Conservation (phyloP, 163 green algal genomes). For the Trebouxia gelatinosa region DNA sequence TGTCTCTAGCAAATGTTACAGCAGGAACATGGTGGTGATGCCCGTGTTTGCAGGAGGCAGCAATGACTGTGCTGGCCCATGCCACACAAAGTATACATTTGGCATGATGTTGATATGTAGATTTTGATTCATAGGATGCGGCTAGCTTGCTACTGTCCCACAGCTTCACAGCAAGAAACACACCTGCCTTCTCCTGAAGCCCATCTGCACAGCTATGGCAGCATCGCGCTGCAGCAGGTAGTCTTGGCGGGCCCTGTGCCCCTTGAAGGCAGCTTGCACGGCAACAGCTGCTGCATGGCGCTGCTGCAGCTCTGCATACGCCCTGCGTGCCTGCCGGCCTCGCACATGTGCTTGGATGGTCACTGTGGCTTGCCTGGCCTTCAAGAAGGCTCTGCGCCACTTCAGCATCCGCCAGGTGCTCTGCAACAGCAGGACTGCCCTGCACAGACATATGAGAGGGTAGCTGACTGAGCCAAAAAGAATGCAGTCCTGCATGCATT, state of each 20-base stretch:
- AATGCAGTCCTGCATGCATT: too few species aligned
- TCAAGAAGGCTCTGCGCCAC: conserved; percentile 47
- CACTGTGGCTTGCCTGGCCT: conserved; percentile 44
- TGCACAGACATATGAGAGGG: background rate
- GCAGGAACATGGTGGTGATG: too few species aligned
- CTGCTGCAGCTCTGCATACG: conserved; percentile 32
- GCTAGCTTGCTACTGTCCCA: too few species aligned
- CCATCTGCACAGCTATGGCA: conserved; percentile 30
- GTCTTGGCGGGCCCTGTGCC: background rate
- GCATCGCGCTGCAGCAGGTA: conserved; percentile 21
- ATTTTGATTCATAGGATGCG: too few species aligned
- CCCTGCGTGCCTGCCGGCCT: conserved; percentile 27
- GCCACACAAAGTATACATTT: too few species aligned
- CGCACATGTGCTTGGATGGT: conserved; percentile 55
- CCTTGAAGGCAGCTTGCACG: conserved; percentile 12
- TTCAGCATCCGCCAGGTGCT: conserved; percentile 49
- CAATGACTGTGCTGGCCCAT: too few species aligned
- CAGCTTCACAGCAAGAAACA: background rate
- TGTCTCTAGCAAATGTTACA: too few species aligned
- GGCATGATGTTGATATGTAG: too few species aligned
- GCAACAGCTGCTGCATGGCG: conserved; percentile 23
- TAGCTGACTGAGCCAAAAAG: too few species aligned
- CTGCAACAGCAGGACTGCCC: conserved; percentile 30
- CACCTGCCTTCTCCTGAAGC: conserved; percentile 31
- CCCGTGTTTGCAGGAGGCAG: too few species aligned